Evolutionary conservation across 768 basidiomycete species (phyloP), one percentile per base, ranked within the genome.

Genomic region (Exsudoporus frostii): DNA sequence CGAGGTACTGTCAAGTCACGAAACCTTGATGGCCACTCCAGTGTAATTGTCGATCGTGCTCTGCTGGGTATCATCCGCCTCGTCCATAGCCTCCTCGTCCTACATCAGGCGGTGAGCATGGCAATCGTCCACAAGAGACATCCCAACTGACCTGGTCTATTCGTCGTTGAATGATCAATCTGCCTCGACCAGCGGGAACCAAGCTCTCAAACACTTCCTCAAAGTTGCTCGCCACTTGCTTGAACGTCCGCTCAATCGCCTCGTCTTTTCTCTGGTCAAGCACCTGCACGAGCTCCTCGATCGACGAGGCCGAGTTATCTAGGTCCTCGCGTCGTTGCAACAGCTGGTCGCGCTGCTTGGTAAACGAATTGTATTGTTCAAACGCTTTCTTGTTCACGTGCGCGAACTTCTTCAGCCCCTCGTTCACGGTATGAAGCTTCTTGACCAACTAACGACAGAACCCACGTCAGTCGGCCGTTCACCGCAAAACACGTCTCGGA

Each of bases 341-440:
- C 4, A 98, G 82, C 61, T 93, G 89, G 66, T 98, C 95, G 1
- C 95, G 88, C 69, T 98, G 96, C 67, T 96, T 98, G 8, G 95
- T 97, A 70, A 98, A 98, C 67, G 92, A 95, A 68, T 83, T 91
- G 75, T 97, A 98, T 69, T 98, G 96, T 68, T 99, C 97, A 66
- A 96, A 96, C 1, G 96, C 97, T 66, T 98, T 98, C 79, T 99
- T 99, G 78, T 99, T 99, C 56, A 98, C 96, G 66, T 98, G 94
- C 0, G 93, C 91, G 64, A 95, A 99, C 69, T 94, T 96, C 70
- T 97, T 96, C 61, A 99, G 75, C 25, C 84, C 82, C 65, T 98
- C 95, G 65, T 98, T 97, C 56, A 94, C 86, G 14, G 80, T 77
- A 60, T 96, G 94, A n/a, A 99, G 78, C 58, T 89, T 89, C 73